Conservation (phyloP, 176 grass and related monocot species). For the Eleusine coracana region DNA sequence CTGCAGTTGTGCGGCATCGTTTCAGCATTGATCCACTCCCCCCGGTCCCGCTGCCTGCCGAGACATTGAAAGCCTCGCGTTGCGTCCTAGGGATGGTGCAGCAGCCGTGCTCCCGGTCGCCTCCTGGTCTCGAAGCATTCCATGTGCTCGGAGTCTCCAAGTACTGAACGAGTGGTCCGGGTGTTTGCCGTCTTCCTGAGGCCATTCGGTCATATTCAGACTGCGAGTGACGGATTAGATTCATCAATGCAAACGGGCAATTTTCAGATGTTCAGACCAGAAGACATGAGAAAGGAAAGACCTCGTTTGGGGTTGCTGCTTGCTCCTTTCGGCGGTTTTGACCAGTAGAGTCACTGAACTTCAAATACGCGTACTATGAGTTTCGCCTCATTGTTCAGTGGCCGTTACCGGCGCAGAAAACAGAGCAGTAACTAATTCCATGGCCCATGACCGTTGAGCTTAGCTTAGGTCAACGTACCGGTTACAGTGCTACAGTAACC, state of each 20-base stretch:
- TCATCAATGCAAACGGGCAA: not conserved
- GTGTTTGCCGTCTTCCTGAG: not conserved
- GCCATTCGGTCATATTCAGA: conserved; percentile 4
- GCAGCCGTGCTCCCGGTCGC: conserved; percentile 18
- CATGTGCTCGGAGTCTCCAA: conserved; percentile 13
- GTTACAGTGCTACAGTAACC: not conserved
- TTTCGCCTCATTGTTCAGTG: not conserved
- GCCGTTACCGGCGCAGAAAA: not conserved
- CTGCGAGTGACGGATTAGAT: not conserved
- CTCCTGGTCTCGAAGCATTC: not conserved
- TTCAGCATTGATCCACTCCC: not conserved
- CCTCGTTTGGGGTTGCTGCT: not conserved
- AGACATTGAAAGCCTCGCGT: not conserved
- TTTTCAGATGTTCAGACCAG: not conserved
- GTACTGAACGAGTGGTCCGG: not conserved
- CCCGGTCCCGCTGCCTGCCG: not conserved
- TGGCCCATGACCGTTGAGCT: not conserved
- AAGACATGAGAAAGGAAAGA: not conserved
- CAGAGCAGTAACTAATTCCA: not conserved
- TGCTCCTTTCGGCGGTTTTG: not conserved
- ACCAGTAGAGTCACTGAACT: too few relatives aligned
- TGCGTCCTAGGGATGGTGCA: not conserved
- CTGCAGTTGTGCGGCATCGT: not conserved
- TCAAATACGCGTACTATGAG: not conserved
- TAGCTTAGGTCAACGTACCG: not conserved